Conservation (phyloP, 2,329 filamentous ascomycete species). For the Xylariaceae sp. region DNA sequence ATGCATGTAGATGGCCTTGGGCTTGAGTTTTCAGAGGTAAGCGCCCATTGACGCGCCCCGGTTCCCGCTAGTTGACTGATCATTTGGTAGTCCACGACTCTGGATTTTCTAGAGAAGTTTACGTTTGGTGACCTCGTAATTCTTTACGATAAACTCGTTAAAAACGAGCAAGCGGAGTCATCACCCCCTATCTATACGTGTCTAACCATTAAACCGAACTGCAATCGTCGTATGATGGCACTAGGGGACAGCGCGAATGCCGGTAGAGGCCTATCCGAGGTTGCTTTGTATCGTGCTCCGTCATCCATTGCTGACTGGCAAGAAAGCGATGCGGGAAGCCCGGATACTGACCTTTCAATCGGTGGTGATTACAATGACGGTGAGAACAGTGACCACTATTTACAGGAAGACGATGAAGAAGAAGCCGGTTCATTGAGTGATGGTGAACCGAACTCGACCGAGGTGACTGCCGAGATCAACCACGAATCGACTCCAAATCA, state of each 20-base stretch:
- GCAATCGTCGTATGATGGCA: constrained; percentile 31
- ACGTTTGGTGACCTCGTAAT: constrained; percentile 31
- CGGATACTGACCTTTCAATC: constrained; percentile 14
- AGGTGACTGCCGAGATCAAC: neutral
- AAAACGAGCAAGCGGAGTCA: constrained; percentile 27
- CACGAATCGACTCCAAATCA: neutral
- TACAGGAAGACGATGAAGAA: constrained; percentile 16
- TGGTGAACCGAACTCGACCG: constrained; percentile 17
- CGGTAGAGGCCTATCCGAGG: constrained; percentile 31
- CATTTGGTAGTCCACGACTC: constrained; percentile 26
- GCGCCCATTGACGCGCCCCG: neutral
- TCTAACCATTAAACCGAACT: constrained; percentile 32
- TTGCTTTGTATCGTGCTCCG: constrained; percentile 30
- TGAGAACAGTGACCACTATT: constrained; percentile 19
- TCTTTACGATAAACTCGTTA: constrained; percentile 30
- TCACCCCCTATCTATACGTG: constrained; percentile 29
- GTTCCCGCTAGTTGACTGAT: constrained; percentile 20
- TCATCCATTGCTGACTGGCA: constrained; percentile 22
- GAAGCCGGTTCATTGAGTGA: constrained; percentile 20
- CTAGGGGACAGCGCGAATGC: constrained; percentile 30
- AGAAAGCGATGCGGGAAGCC: constrained; percentile 12
- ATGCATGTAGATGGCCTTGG: constrained; percentile 33
- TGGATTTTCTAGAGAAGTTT: constrained; percentile 28
- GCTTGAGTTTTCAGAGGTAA: constrained; percentile 33
- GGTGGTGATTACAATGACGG: constrained; percentile 12